Evolutionary conservation across 2,329 filamentous ascomycete genomes (phyloP).

Genomic region (Phialocephala subalpina): DNA sequence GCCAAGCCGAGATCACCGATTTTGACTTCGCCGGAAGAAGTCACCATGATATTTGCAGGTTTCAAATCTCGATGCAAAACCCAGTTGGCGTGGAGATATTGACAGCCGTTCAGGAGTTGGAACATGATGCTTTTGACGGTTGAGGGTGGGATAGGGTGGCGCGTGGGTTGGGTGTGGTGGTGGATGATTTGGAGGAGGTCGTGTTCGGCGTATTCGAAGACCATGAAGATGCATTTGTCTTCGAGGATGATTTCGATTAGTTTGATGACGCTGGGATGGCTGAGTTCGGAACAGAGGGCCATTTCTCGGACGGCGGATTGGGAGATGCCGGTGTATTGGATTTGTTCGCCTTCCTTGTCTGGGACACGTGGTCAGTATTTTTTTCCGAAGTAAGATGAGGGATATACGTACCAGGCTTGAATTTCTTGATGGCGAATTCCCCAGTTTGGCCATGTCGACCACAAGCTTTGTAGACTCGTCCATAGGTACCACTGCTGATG

Average conservation of each 20-base stretch:
- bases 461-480: slow-evolving; percentile 94
- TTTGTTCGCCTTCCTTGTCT: slow-evolving; percentile 94
- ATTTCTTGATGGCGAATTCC: slow-evolving; percentile 99
- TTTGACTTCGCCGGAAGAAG: slow-evolving; percentile 86
- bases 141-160: slow-evolving; percentile 85
- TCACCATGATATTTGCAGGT: slow-evolving; percentile 99
- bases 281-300: slow-evolving; percentile 92
- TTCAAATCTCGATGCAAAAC: slow-evolving; percentile 96
- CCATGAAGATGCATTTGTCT: slow-evolving; percentile 99
- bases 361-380: slow-evolving; percentile 15
- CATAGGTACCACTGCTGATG: slow-evolving; percentile 98
- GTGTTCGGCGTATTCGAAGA: slow-evolving; percentile 98
- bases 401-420: slow-evolving; percentile 44
- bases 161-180: slow-evolving; percentile 87
- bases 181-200: slow-evolving; percentile 98
- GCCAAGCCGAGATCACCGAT: slow-evolving; percentile 95
- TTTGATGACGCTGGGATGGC: slow-evolving; percentile 87
- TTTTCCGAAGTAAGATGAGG: neutral
- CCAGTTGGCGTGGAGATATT: slow-evolving; percentile 97
- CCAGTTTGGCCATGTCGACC: slow-evolving; percentile 76
- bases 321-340: slow-evolving; percentile 96
- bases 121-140: slow-evolving; percentile 96
- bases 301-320: slow-evolving; percentile 98
- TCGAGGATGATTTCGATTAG: slow-evolving; percentile 96
- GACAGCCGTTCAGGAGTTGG: slow-evolving; percentile 91